These are phyloP conservation scores for Xerocomus cyaneibrunnescens DNA, from an alignment of 1,284 basidiomycete genomes.

Conservation along the genomic window DNA sequence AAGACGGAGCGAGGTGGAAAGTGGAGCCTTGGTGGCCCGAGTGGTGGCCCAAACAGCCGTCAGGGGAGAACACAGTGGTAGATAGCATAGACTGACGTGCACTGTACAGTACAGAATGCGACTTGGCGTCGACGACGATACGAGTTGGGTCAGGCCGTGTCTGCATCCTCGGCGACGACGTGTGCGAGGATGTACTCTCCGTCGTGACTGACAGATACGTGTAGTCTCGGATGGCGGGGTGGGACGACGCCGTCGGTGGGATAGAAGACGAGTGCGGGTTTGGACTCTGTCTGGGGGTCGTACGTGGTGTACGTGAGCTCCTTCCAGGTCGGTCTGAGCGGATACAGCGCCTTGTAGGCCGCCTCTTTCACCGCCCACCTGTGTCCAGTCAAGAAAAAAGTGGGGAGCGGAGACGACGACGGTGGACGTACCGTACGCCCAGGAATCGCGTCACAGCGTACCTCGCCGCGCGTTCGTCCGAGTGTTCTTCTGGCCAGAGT, in stretches of 20 bases:
- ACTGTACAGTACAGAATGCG: slow-evolving; percentile 4
- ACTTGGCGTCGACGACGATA: not conserved
- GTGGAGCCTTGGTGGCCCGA: slow-evolving; percentile 63
- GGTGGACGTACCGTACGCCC: slow-evolving; percentile 56
- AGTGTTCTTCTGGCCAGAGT: slow-evolving; percentile 23
- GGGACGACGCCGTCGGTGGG: slow-evolving; percentile 20
- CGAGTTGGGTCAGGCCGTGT: not conserved
- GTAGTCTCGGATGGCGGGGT: slow-evolving; percentile 36
- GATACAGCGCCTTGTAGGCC: slow-evolving; percentile 85
- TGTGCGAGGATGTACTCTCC: slow-evolving; percentile 79
- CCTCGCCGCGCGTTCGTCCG: not conserved
- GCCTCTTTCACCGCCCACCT: slow-evolving; percentile 91
- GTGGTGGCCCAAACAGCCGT: slow-evolving; percentile 59
- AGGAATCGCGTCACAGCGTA: slow-evolving; percentile 48
- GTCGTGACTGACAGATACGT: slow-evolving; percentile 81
- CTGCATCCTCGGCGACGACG: slow-evolving; percentile 58
- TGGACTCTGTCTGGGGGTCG: slow-evolving; percentile 35
- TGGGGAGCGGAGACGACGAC: not conserved
- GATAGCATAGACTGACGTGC: slow-evolving; percentile 21
- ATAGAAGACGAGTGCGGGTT: slow-evolving; percentile 53
- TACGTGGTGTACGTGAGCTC: slow-evolving; percentile 58
- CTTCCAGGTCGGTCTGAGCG: slow-evolving; percentile 73
- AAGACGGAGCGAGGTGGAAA: slow-evolving; percentile 40
- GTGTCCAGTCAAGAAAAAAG: not conserved
- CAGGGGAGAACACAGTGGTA: slow-evolving; percentile 16